These are phyloP conservation scores for Mortierella sp. DNA, from an alignment of 371 early-diverging fungal genomes.

Conservation along the genomic window DNA sequence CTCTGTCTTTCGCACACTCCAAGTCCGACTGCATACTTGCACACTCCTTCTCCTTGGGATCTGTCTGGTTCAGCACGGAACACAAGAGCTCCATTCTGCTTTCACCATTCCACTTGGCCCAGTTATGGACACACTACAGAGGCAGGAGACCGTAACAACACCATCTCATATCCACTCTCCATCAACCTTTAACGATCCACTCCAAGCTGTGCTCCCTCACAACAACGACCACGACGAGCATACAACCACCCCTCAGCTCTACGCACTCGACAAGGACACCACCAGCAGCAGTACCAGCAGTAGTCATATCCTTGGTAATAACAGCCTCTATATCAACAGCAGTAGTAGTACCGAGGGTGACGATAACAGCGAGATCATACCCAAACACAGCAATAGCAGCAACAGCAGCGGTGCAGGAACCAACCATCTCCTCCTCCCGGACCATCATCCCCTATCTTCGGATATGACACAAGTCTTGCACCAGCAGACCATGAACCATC, in stretches of 20 bases:
- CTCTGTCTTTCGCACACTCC: too few species aligned
- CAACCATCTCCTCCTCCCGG: neutral
- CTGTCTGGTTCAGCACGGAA: slow-evolving; percentile 3
- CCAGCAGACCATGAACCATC: slow-evolving; percentile 15
- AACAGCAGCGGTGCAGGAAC: neutral
- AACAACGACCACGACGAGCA: neutral
- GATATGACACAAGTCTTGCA: neutral
- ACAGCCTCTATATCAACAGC: slow-evolving; percentile 3
- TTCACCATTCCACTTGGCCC: neutral
- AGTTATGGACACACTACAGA: neutral
- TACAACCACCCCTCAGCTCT: neutral
- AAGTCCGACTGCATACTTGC: too few species aligned
- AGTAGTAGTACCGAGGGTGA: neutral
- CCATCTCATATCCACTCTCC: neutral
- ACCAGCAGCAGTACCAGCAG: slow-evolving; percentile 1
- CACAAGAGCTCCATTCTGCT: neutral
- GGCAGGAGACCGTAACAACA: slow-evolving; percentile 6
- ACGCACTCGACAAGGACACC: slow-evolving; percentile 5
- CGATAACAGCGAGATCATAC: neutral
- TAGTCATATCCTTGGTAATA: neutral
- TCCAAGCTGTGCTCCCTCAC: neutral
- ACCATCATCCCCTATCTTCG: slow-evolving; percentile 1
- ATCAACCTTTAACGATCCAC: neutral
- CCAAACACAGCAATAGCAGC: neutral
- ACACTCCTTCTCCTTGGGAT: too few species aligned